phyloP scores from a whole-genome alignment of 139 green algal genomes.

The Yamagishiella unicocca region DNA sequence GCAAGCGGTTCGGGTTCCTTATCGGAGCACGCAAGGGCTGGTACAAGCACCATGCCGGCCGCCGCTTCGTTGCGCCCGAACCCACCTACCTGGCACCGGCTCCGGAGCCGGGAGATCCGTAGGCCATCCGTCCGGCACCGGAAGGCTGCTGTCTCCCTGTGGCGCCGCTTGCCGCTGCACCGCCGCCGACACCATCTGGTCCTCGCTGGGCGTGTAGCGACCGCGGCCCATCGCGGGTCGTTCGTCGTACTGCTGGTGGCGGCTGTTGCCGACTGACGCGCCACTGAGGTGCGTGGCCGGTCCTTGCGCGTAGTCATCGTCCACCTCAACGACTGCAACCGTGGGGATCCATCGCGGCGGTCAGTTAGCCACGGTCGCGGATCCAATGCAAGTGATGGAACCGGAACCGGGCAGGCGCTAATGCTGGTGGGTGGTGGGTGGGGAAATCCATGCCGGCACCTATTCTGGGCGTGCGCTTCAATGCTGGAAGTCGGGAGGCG shows the following conservation, averaged over 20 bases:
- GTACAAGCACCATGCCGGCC: too few species aligned
- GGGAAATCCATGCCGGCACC: too few species aligned
- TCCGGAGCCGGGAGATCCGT: constrained; percentile 82
- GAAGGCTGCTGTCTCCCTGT: not conserved
- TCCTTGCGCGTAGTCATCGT: constrained; percentile 17
- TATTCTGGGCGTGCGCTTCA: too few species aligned
- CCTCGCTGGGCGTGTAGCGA: constrained; percentile 27
- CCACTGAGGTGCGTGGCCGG: not conserved
- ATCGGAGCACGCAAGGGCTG: too few species aligned
- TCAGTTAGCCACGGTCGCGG: too few species aligned
- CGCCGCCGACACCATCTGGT: constrained; percentile 22
- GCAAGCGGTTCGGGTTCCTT: too few species aligned
- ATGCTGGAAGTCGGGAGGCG: too few species aligned
- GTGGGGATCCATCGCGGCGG: too few species aligned
- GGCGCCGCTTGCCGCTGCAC: not conserved
- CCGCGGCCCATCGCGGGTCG: constrained; percentile 75
- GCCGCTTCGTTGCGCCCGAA: too few species aligned
- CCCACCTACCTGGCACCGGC: constrained; percentile 54
- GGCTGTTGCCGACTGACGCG: not conserved
- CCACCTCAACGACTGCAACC: constrained; percentile 23
- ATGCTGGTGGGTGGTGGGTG: too few species aligned
- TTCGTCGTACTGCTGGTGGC: constrained; percentile 81
- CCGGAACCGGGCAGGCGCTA: too few species aligned
- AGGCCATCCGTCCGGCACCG: constrained; percentile 72
- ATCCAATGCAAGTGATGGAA: too few species aligned